These are phyloP conservation scores for Fraxinus greggii DNA, from an alignment of 305 asterid species.

Conservation along the genomic window DNA sequence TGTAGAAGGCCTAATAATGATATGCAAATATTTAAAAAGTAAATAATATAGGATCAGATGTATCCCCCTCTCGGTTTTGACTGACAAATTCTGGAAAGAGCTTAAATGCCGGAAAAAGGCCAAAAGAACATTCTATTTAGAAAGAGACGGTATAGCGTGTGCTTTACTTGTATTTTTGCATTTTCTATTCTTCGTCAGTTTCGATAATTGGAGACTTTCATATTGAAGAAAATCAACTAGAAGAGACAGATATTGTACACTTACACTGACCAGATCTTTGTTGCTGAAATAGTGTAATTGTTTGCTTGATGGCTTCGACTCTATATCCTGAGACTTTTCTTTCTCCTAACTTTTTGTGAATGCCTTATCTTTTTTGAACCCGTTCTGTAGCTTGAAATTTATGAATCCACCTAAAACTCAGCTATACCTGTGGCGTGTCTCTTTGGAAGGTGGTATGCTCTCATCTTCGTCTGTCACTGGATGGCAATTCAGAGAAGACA, in stretches of 20 bases:
- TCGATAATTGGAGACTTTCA: constrained; percentile 6
- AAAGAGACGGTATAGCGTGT: neutral
- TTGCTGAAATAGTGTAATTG: constrained; percentile 18
- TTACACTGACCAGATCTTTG: neutral
- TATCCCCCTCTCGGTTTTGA: neutral
- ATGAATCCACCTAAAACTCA: constrained; percentile 22
- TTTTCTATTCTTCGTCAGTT: constrained; percentile 16
- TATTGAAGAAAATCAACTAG: constrained; percentile 3
- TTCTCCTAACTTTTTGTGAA: constrained; percentile 19
- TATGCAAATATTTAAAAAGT: neutral
- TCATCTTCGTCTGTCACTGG: constrained; percentile 60
- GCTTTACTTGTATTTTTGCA: neutral
- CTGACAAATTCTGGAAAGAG: neutral
- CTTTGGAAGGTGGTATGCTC: constrained; percentile 50
- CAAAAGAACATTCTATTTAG: neutral
- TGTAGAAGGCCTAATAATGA: neutral
- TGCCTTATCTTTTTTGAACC: constrained; percentile 9
- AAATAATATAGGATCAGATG: neutral
- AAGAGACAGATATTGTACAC: neutral
- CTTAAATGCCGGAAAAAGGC: neutral
- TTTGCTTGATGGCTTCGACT: constrained; percentile 5
- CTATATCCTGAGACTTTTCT: constrained; percentile 14
- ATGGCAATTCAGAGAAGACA: constrained; percentile 39
- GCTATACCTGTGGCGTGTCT: constrained; percentile 20
- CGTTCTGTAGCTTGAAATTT: constrained; percentile 6